phyloP scores from a whole-genome alignment of 2,329 filamentous ascomycete species.

The Monilinia polystroma region DNA sequence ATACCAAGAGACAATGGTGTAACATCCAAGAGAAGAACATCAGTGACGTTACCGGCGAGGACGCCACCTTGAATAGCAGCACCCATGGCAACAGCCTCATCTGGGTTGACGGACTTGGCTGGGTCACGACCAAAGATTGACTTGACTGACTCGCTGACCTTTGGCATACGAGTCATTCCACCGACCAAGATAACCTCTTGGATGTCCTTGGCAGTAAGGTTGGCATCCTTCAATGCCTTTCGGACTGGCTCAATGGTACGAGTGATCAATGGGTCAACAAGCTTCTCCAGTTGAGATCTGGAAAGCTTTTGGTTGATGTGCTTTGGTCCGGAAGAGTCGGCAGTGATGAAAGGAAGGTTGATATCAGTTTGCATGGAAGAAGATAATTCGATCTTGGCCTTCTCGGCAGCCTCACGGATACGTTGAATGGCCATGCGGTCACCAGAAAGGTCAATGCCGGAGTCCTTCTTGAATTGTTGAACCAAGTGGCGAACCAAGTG shows the following conservation, averaged over 20 bases:
- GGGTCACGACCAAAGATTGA: slow-evolving; percentile 94
- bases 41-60: slow-evolving; percentile 93
- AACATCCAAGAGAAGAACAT: slow-evolving; percentile 91
- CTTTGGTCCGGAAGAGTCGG: slow-evolving; percentile 91
- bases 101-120: slow-evolving; percentile 97
- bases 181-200: slow-evolving; percentile 97
- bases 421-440: slow-evolving; percentile 99
- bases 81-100: slow-evolving; percentile 97
- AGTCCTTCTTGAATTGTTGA: slow-evolving; percentile 94
- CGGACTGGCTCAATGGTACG: slow-evolving; percentile 88
- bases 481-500: slow-evolving; percentile 90
- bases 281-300: slow-evolving; percentile 86
- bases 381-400: slow-evolving; percentile 98
- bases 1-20: slow-evolving; percentile 97
- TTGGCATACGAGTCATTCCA: slow-evolving; percentile 99
- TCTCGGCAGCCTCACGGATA: slow-evolving; percentile 97
- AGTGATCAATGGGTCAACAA: slow-evolving; percentile 85
- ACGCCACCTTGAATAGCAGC: slow-evolving; percentile 97
- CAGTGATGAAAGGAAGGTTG: slow-evolving; percentile 98
- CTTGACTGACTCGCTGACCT: slow-evolving; percentile 95
- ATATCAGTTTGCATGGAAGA: slow-evolving; percentile 95
- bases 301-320: slow-evolving; percentile 97
- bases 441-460: slow-evolving; percentile 80
- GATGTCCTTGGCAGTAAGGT: slow-evolving; percentile 87
- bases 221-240: slow-evolving; percentile 95